phyloP scores from a whole-genome alignment of 805 yeast genomes.

The Tetrapisispora iriomotensis region DNA sequence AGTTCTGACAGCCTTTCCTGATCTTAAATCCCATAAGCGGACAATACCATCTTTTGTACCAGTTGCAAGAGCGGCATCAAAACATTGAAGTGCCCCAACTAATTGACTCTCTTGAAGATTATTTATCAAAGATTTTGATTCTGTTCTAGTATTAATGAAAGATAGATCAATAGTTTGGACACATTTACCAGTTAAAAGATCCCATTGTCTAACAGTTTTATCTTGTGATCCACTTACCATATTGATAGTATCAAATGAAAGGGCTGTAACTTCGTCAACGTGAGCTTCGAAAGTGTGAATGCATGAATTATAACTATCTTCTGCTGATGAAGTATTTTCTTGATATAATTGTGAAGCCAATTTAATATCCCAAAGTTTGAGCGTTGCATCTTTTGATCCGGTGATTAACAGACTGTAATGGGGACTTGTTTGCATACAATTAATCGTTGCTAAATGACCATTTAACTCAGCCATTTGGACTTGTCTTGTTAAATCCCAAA shows the following conservation, averaged over 20 bases:
- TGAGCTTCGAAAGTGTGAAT: slow-evolving; percentile 52
- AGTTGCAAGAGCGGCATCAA: slow-evolving; percentile 67
- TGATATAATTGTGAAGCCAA: slow-evolving; percentile 20
- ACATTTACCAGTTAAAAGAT: slow-evolving; percentile 53
- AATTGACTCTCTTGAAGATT: slow-evolving; percentile 27
- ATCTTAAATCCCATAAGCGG: slow-evolving; percentile 65
- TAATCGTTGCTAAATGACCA: slow-evolving; percentile 44
- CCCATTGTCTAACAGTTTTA: slow-evolving; percentile 70
- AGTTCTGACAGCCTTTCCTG: slow-evolving; percentile 54
- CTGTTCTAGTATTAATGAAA: slow-evolving; percentile 13
- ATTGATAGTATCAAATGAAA: slow-evolving; percentile 43
- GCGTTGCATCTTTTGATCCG: slow-evolving; percentile 55
- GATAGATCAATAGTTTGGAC: slow-evolving; percentile 60
- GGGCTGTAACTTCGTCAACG: slow-evolving; percentile 54
- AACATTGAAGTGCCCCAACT: slow-evolving; percentile 60
- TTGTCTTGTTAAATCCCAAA: slow-evolving; percentile 69
- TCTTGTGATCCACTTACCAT: slow-evolving; percentile 64
- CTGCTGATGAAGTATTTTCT: slow-evolving; percentile 8
- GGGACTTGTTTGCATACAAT: slow-evolving; percentile 51
- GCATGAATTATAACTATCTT: slow-evolving; percentile 26
- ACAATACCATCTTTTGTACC: slow-evolving; percentile 72
- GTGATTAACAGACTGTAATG: slow-evolving; percentile 32
- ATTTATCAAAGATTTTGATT: slow-evolving; percentile 4
- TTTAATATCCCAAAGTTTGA: slow-evolving; percentile 50
- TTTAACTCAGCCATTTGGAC: slow-evolving; percentile 38